phyloP scores from a whole-genome alignment of 2,329 filamentous ascomycete species.

The Verticillium nubilum region DNA sequence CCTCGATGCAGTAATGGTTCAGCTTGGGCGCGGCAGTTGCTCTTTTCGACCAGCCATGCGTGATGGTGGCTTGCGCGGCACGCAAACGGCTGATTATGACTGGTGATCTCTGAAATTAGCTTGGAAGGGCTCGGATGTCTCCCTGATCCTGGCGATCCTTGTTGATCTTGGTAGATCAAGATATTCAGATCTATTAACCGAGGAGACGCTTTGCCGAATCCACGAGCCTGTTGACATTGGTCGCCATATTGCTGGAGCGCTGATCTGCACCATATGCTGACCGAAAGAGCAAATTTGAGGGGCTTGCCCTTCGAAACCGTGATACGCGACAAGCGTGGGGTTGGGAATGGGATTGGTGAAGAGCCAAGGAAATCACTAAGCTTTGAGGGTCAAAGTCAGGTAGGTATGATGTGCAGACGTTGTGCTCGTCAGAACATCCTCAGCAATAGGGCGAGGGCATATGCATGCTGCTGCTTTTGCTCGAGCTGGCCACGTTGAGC shows the following conservation, averaged over 20 bases:
- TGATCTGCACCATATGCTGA: neutral
- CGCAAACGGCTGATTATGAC: neutral
- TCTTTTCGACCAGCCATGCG: neutral
- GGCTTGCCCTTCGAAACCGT: neutral
- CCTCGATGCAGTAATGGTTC: neutral
- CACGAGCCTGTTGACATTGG: neutral
- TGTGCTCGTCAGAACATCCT: neutral
- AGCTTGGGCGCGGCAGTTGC: neutral
- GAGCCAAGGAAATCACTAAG: neutral
- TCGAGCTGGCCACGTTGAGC: neutral
- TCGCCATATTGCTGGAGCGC: neutral
- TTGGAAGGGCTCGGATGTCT: neutral
- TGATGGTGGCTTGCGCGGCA: neutral
- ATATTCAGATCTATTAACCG: neutral
- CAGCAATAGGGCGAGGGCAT: neutral
- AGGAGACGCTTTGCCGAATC: neutral
- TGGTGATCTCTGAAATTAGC: neutral
- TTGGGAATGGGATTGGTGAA: neutral
- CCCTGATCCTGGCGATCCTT: neutral
- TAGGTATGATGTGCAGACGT: neutral
- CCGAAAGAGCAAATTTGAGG: neutral
- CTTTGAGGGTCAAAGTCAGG: neutral
- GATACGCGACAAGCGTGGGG: neutral
- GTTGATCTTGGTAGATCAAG: neutral
- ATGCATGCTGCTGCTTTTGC: neutral